Evolutionary conservation across 129 eudicot genomes (phyloP).

Genomic region (Arctium lappa): DNA sequence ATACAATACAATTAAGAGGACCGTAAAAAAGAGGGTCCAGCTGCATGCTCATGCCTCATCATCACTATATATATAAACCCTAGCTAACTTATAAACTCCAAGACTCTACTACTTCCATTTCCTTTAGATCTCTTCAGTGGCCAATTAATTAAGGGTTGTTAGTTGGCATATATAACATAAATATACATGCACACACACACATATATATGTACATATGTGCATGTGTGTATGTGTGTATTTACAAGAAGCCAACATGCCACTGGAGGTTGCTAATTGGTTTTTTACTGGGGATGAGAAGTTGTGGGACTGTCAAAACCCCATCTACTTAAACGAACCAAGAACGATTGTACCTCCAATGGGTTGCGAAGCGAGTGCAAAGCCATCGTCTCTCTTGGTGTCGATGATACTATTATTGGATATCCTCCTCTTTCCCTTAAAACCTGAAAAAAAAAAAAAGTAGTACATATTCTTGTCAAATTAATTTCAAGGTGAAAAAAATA

Average conservation of each 20-base stretch:
- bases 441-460: slow-evolving; percentile 9
- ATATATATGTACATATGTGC: background rate
- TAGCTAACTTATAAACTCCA: background rate
- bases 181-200: background rate
- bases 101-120: background rate
- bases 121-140: no score
- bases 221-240: slow-evolving; percentile 16
- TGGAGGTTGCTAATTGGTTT: background rate
- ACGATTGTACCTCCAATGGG: slow-evolving; percentile 44
- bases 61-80: background rate
- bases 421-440: slow-evolving; percentile 41
- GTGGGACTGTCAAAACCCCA: slow-evolving; percentile 23
- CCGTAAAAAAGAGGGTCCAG: background rate
- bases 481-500: background rate
- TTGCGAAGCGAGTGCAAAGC: slow-evolving; percentile 49
- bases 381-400: slow-evolving; percentile 43
- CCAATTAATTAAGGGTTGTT: background rate
- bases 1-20: background rate
- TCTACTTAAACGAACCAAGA: slow-evolving; percentile 34
- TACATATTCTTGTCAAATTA: background rate
- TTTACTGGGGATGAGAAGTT: background rate
- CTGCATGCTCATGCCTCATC: background rate
- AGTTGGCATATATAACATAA: slow-evolving; percentile 15
- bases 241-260: slow-evolving; percentile 17
- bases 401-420: slow-evolving; percentile 46